Evolutionary conservation across 345 rosid species (phyloP).

Genomic region (Adansonia digitata): DNA sequence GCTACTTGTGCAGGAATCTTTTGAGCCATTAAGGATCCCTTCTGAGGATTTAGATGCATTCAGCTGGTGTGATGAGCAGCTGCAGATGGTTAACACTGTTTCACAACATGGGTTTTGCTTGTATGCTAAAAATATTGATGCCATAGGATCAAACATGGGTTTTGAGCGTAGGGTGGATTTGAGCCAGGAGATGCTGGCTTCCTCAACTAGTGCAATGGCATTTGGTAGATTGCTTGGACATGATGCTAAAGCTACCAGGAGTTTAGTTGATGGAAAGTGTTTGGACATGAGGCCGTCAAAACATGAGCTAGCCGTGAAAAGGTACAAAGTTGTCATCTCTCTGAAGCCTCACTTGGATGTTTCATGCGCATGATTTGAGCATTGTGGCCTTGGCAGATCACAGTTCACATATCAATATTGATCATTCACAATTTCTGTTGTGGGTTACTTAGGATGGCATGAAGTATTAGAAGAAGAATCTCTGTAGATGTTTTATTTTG

Average conservation of each 20-base stretch:
- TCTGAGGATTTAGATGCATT: constrained; percentile 40
- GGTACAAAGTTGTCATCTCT: constrained; percentile 27
- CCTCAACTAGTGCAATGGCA: constrained; percentile 26
- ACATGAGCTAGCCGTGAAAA: constrained; percentile 17
- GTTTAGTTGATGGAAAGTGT: constrained; percentile 24
- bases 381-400: constrained; percentile 6
- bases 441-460: no score
- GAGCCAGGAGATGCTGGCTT: constrained; percentile 29
- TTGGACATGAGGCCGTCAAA: constrained; percentile 27
- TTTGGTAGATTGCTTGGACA: constrained; percentile 25
- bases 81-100: constrained; percentile 51
- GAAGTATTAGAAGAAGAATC: no score
- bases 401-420: not conserved
- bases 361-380: not conserved
- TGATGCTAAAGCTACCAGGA: constrained; percentile 19
- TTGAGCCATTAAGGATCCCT: constrained; percentile 31
- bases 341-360: not conserved
- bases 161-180: constrained; percentile 26
- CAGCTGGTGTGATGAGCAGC: constrained; percentile 42
- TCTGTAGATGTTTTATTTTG: no score
- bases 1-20: constrained; percentile 44
- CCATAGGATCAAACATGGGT: constrained; percentile 27
- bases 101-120: constrained; percentile 56
- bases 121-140: constrained; percentile 43
- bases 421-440: not conserved